Base-by-base conservation (phyloP, 495 filamentous ascomycete genomes). In the Oidiodendron maius region DNA sequence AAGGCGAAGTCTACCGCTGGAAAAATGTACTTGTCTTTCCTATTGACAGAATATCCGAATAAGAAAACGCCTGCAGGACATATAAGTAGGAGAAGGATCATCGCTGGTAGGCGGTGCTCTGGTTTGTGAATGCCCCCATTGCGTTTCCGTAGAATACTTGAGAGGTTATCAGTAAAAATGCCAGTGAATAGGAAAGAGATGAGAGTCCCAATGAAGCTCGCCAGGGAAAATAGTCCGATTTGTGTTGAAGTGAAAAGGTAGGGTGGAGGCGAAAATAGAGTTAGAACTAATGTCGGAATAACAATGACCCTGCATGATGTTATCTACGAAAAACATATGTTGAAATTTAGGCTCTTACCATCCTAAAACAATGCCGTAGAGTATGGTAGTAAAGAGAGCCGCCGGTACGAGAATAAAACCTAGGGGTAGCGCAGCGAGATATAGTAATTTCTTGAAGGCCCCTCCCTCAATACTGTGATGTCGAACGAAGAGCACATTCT, bases 181-280 rank as follows among this genome's bases (percentile, higher is more conserved):
- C 39, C 39, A 41, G n/a, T 21, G 39, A 41, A 18, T 4, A 21
- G 39, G 4, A 13, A 41, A 21, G 39, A 15, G 18, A 41, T 21
- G 23, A 41, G n/a, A 3, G 23, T 21, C 17, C 39, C 39, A 12
- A 41, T 21, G n/a, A 41, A 40, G 41, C 72, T 17, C 16, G 16
- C 18, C 3, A 41, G 18, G 20, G 20, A 17, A 21, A 41, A 41
- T 15, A 41, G 18, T 4, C 75, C 75, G 0, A 62, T 63, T 42
- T 71, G 40, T 6, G 66, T 67, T 25, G 71, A 64, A 23, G 60
- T 63, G 61, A 76, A 76, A 55, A 71, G 71, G 59, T 78, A 78
- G 2, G 74, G 73, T 4, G 69, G 64, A 4, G 56, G 60, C 15
- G 60, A 61, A 50, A 78, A 74, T 51, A 77, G 68, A 22, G 65